phyloP scores from a whole-genome alignment of 179 eudicot species.

The Patellifolia procumbens region DNA sequence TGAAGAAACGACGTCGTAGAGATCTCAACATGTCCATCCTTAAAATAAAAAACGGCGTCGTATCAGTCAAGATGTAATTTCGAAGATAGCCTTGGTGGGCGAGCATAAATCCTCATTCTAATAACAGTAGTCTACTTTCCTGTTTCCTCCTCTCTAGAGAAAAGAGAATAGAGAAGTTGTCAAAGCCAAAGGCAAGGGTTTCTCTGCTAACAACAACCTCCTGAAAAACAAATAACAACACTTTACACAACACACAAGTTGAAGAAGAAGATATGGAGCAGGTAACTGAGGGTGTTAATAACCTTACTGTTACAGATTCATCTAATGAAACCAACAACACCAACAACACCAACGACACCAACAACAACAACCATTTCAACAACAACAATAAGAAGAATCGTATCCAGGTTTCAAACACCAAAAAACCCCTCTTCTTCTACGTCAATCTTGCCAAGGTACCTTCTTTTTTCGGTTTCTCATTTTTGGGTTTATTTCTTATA shows the following conservation, averaged over 20 bases:
- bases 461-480: not conserved
- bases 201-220: conserved; percentile 2
- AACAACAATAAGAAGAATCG: conserved; percentile 60
- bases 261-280: conserved; percentile 65
- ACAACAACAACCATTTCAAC: conserved; percentile 19
- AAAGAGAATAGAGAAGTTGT: conserved; percentile 21
- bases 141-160: conserved; percentile 11
- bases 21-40: not conserved
- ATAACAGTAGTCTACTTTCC: no score
- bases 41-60: not conserved
- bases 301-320: conserved; percentile 51
- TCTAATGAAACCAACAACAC: conserved; percentile 30
- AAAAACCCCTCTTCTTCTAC: conserved; percentile 60
- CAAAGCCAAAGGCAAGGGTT: conserved; percentile 56
- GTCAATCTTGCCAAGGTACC: conserved; percentile 77
- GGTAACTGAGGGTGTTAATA: conserved; percentile 53
- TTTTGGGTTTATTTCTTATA: not conserved
- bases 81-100: conserved; percentile 21
- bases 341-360: conserved; percentile 12
- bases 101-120: conserved; percentile 28
- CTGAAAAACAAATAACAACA: not conserved
- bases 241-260: not conserved
- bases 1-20: no score
- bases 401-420: conserved; percentile 92
- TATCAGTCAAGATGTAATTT: not conserved